These are phyloP conservation scores for Purpureocillium takamizusanense DNA, from an alignment of 2,329 filamentous ascomycete species.

Conservation along the genomic window DNA sequence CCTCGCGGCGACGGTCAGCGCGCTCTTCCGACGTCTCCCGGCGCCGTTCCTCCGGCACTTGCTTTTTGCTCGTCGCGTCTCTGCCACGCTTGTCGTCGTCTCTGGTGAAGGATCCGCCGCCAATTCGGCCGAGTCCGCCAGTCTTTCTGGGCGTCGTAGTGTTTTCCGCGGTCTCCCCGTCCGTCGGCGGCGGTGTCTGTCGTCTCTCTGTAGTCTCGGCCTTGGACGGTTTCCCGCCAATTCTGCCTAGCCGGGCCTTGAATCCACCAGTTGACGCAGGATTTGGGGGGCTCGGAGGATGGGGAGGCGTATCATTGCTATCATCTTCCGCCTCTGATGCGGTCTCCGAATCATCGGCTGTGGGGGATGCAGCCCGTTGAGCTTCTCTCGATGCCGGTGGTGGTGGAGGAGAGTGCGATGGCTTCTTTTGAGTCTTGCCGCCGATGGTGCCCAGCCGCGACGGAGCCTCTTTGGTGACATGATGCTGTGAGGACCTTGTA, in stretches of 20 bases:
- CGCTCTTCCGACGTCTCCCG: conserved; percentile 35
- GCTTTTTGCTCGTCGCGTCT: conserved; percentile 9
- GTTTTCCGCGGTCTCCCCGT: conserved; percentile 4
- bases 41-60: conserved; percentile 18
- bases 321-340: conserved; percentile 30
- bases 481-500: conserved; percentile 8
- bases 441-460: conserved; percentile 26
- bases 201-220: conserved; percentile 6
- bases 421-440: conserved; percentile 19
- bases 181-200: too few relatives aligned
- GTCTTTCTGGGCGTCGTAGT: conserved; percentile 14
- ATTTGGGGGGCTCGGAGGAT: conserved; percentile 13
- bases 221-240: conserved; percentile 25
- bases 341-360: conserved; percentile 27
- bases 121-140: conserved; percentile 24
- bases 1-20: conserved; percentile 40
- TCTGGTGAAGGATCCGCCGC: conserved; percentile 3
- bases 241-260: conserved; percentile 29
- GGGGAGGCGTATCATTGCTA: conserved; percentile 13
- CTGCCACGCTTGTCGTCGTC: conserved; percentile 13
- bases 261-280: conserved; percentile 3
- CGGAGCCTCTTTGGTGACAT: conserved; percentile 8
- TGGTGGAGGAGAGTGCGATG: conserved; percentile 11
- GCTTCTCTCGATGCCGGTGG: too few relatives aligned
- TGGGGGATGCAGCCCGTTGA: too few relatives aligned